Conservation (phyloP, 1,284 basidiomycete genomes). For the Cryptococcus amylolentus region DNA sequence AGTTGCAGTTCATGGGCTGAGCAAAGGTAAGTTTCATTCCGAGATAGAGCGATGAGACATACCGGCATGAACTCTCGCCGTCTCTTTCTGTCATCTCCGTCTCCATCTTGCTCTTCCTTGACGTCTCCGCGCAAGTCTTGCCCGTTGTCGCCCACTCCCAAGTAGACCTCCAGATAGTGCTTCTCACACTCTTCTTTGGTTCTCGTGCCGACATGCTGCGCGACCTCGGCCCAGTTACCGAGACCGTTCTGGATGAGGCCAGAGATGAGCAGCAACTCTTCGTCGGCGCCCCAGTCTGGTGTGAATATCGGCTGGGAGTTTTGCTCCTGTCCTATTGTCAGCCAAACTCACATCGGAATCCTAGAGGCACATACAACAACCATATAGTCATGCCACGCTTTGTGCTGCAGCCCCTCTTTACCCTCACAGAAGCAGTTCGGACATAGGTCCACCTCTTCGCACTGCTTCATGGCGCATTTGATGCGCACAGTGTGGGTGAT, state of each 20-base stretch:
- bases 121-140: slow-evolving; percentile 11
- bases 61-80: slow-evolving; percentile 57
- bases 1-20: slow-evolving; percentile 64
- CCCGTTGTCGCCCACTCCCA: slow-evolving; percentile 50
- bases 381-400: slow-evolving; percentile 84
- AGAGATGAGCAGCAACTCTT: slow-evolving; percentile 89
- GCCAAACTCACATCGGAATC: not conserved
- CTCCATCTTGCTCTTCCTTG: slow-evolving; percentile 7
- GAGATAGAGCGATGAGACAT: slow-evolving; percentile 28
- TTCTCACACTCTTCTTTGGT: slow-evolving; percentile 91
- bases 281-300: slow-evolving; percentile 96
- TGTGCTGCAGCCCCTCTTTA: slow-evolving; percentile 82
- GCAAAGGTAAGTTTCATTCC: slow-evolving; percentile 4
- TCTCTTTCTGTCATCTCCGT: slow-evolving; percentile 16
- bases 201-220: slow-evolving; percentile 91
- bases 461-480: slow-evolving; percentile 79
- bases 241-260: slow-evolving; percentile 85
- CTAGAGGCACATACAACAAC: slow-evolving; percentile 67
- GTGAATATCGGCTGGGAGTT: slow-evolving; percentile 94
- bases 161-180: slow-evolving; percentile 82
- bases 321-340: slow-evolving; percentile 63
- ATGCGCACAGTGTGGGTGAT: slow-evolving; percentile 83
- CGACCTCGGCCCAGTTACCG: slow-evolving; percentile 96
- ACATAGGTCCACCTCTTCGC: slow-evolving; percentile 82
- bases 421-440: slow-evolving; percentile 88